Percentiles rank a stretch among this genome's conserved stretches.
Conservation (phyloP, 2,329 filamentous ascomycete species). For the Xylaria multiplex region DNA sequence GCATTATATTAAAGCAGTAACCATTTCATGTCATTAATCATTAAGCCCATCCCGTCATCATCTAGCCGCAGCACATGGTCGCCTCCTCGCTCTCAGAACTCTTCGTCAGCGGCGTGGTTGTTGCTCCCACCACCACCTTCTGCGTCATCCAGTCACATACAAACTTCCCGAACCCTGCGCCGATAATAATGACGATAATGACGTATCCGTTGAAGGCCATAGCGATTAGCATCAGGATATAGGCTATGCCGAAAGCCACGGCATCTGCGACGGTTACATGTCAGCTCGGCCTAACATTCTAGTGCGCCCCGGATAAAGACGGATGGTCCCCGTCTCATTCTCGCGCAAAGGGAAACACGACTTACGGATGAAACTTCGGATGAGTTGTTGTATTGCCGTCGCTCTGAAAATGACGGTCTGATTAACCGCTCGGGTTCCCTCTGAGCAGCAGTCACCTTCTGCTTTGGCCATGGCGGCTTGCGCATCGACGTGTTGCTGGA, state of each 20-base stretch:
- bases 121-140: conserved; percentile 50
- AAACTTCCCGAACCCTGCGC: conserved; percentile 63
- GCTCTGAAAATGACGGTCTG: conserved; percentile 52
- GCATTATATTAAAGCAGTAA: background rate
- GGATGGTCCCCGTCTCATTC: background rate
- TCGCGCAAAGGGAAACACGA: background rate
- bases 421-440: conserved; percentile 31
- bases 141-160: conserved; percentile 63
- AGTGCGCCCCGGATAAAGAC: background rate
- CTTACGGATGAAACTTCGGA: conserved; percentile 50
- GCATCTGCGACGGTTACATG: conserved; percentile 45
- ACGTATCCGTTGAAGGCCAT: conserved; percentile 60
- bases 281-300: conserved; percentile 3
- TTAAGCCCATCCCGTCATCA: background rate
- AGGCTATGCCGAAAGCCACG: conserved; percentile 55
- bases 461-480: conserved; percentile 39
- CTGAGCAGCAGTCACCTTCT: conserved; percentile 32
- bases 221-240: conserved; percentile 57
- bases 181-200: conserved; percentile 58
- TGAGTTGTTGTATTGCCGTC: conserved; percentile 54
- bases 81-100: conserved; percentile 32
- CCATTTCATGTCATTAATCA: conserved; percentile 8
- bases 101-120: conserved; percentile 7
- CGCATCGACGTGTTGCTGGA: conserved; percentile 50
- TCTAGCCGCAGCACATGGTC: conserved; percentile 37